Evolutionary conservation across 805 yeast genomes (phyloP).

Genomic region (Starmerella gropengiesseri): DNA sequence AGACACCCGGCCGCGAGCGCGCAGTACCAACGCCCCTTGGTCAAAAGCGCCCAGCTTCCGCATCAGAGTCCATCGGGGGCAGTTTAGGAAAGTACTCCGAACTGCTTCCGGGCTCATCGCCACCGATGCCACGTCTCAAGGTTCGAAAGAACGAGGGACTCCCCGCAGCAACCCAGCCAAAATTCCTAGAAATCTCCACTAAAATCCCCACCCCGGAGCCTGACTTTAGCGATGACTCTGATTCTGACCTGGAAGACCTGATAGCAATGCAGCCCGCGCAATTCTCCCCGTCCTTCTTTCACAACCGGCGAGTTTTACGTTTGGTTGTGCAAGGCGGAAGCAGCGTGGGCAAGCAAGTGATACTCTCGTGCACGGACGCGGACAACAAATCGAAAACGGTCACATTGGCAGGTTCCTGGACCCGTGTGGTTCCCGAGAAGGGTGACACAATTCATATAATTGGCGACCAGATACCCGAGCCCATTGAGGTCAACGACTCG

Average conservation of each 20-base stretch:
- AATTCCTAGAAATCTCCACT: not conserved
- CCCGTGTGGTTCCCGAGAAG: slow-evolving; percentile 15
- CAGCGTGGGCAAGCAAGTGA: not conserved
- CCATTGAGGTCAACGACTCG: slow-evolving; percentile 40
- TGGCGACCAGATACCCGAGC: slow-evolving; percentile 3
- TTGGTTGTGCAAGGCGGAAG: slow-evolving; percentile 8
- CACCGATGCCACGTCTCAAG: slow-evolving; percentile 16
- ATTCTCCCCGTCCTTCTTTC: slow-evolving; percentile 10
- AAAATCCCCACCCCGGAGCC: slow-evolving; percentile 2
- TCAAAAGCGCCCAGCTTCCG: not conserved
- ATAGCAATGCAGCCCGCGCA: slow-evolving; percentile 4
- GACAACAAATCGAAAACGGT: not conserved
- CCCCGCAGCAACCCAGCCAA: not conserved
- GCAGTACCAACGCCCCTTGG: not conserved
- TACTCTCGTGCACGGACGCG: slow-evolving; percentile 6
- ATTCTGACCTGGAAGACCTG: slow-evolving; percentile 21
- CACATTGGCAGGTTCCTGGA: slow-evolving; percentile 24
- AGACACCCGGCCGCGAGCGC: not conserved
- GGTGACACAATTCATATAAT: slow-evolving; percentile 30
- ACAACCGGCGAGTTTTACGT: slow-evolving; percentile 11
- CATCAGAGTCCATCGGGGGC: slow-evolving; percentile 3
- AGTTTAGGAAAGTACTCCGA: slow-evolving; percentile 16
- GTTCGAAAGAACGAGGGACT: slow-evolving; percentile 1
- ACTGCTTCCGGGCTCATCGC: slow-evolving; percentile 19
- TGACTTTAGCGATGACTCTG: slow-evolving; percentile 4